Base-by-base conservation (phyloP, 176 grass and related monocot species). In the Canna indica region DNA sequence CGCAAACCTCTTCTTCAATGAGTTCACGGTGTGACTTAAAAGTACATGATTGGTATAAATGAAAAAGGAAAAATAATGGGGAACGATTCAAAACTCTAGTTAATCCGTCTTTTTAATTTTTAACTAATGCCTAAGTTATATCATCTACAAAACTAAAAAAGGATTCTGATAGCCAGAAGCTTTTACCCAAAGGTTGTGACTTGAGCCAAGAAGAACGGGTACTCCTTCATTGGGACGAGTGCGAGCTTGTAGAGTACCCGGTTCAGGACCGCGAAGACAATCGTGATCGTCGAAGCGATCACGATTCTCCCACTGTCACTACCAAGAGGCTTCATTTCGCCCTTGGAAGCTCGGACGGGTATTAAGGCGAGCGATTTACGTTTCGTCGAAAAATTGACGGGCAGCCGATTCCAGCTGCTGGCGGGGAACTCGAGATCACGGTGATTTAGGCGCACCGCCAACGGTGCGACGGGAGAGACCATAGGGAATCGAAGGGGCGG, bases 201-300 rank as follows among this genome's bases (percentile, higher is more conserved):
- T 59, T 97, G 88, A 24, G 93, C 88, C 30, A 92, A 84, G 74
- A 97, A 92, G 82, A 97, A 97, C 29, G 93, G 93, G 52, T 92
- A 92, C 71, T 90, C 41, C 71, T 68, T 90, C 86, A 97, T 81
- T 1, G 89, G 89, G 65, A 92, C 93, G 41, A 97, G 88, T 10
- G 86, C 93, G 15, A 97, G 89, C 75, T 97, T 92, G 69, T 92
- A 97, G n/a, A 97, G 86, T 71, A 97, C 89, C 31, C 93, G 82
- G 69, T 96, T 96, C 85, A 88, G 82, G 65, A 96, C 83, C 10
- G 88, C 88, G 2, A 96, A 73, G 15, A 76, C 47, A 47, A 96
- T 83, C 0, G 91, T 91, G 29, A 61, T 64, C 39, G 52, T 56
- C 52, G 85, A 82, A 18, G 73, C 85, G 7, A 80, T 69, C 0